These are phyloP conservation scores for Groenewaldozyma tartarivorans DNA, from an alignment of 805 yeast species.

Conservation along the genomic window DNA sequence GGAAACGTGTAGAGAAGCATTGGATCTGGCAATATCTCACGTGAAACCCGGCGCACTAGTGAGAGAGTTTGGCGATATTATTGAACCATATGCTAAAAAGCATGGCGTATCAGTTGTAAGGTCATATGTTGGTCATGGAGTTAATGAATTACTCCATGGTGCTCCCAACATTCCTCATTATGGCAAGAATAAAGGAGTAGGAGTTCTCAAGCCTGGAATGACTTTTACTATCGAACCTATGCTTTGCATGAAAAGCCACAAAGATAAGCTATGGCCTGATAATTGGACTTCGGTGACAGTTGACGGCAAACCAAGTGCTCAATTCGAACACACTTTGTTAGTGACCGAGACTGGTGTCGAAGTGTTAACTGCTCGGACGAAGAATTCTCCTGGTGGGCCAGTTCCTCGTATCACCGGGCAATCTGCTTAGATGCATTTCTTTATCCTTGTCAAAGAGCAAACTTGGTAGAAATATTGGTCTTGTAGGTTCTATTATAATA, in stretches of 20 bases:
- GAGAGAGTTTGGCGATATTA: slow-evolving; percentile 77
- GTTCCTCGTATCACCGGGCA: too few species aligned
- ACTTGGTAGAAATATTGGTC: too few species aligned
- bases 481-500: too few species aligned
- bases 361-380: slow-evolving; percentile 72
- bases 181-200: slow-evolving; percentile 85
- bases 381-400: slow-evolving; percentile 90
- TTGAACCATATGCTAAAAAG: slow-evolving; percentile 75
- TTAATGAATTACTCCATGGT: slow-evolving; percentile 76
- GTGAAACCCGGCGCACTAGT: slow-evolving; percentile 91
- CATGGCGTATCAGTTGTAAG: slow-evolving; percentile 81
- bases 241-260: slow-evolving; percentile 77
- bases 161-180: slow-evolving; percentile 93
- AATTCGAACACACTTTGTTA: slow-evolving; percentile 82
- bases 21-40: slow-evolving; percentile 69
- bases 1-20: slow-evolving; percentile 82
- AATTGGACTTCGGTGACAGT: slow-evolving; percentile 89
- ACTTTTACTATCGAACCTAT: slow-evolving; percentile 96
- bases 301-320: slow-evolving; percentile 87
- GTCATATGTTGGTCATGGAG: slow-evolving; percentile 91
- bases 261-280: slow-evolving; percentile 90
- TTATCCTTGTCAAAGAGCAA: too few species aligned
- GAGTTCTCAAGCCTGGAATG: slow-evolving; percentile 92
- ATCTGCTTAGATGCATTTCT: too few species aligned
- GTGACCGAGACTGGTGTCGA: slow-evolving; percentile 93